Evolutionary conservation across 768 basidiomycete species (phyloP), one percentile per base, ranked within the genome.

Genomic region (Suillus weaverae): DNA sequence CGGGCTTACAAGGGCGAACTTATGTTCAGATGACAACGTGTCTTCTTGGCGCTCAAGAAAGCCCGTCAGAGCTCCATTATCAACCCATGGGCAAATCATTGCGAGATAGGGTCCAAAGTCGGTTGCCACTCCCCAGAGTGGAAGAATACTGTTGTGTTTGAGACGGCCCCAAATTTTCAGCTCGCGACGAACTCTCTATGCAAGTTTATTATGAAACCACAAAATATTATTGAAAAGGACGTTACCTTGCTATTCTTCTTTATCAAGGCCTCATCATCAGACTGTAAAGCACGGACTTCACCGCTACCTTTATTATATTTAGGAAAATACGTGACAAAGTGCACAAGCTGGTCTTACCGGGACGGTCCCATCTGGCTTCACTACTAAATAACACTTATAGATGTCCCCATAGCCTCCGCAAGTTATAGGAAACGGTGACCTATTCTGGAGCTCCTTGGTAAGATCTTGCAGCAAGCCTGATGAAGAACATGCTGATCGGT

Each of bases 11-110:
- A 73, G 48, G n/a, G 57, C 33, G 41, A 72, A 67, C 20, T 68
- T 57, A 54, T 68, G 56, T 46, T 41, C 32, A 18, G 66, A 39
- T 18, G 56, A 22, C 4, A 71, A 62, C 6, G 41, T 22, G 11
- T 51, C 38, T 16, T 64, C 62, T 14, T 22, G 43, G 32, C 44
- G 38, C 46, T 69, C 66, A 33, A 70, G 33, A 62, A 68, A 72
- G 18, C 43, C 8, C 1, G 51, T 67, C 43, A 72, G 35, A 48
- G 60, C 55, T 16, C 66, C 68, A n/a, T 71, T 62, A 20, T 66
- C 71, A 18, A 60, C 60, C 68, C 68, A 67, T 6, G 71, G 71
- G 32, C 64, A 73, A 14, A 73, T 63, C 69, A 71, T 71, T 20
- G 70, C 69, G 22, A 64, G 36, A 38, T 61, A 68, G 4, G 66